Base-by-base conservation (phyloP, 257 asterid species). In the Jacaranda mimosifolia region DNA sequence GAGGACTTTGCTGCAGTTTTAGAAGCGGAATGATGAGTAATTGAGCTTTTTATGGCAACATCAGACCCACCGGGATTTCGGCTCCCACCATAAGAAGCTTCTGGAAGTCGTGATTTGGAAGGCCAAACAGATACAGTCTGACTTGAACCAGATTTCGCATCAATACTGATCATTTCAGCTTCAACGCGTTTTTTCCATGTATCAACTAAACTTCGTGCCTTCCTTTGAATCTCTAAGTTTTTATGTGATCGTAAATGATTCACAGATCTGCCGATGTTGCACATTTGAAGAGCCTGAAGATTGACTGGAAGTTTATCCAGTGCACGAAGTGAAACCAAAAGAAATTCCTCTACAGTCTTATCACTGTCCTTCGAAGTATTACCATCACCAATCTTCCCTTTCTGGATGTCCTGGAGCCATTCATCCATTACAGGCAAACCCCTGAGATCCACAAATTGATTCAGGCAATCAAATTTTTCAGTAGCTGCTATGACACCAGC, bases 121-220 rank as follows among this genome's bases (percentile, higher is more conserved):
- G 81, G 63, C 83, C 89, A 80, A 4, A 71, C 63, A 49, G 80
- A 55, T 53, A 57, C 76, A 42, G 72, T 74, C 36, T 80, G 89
- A 43, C 63, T 77, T 39, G 89, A 71, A 49, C 82, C 84, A 68
- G 86, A 74, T 53, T 85, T 82, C 9, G 88, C 81, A 48, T 87
- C 91, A 17, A 72, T 70, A 43, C 75, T 52, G 40, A 77, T 85
- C 89, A 85, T 84, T 82, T 86, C 90, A 62, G 88, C 86, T 70
- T 84, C 88, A 7, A 86, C 90, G 6, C 87, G 85, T 75, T 86
- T 86, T 80, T 86, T 86, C 90, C 90, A 86, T n/a, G 86, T 86
- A 68, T 86, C 88, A 63, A 86, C 90, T 73, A 86, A 77, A 77
- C 85, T 62, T 42, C 86, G 77, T 7, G 85, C 90, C 70, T 84